These are phyloP conservation scores for Cadophora malorum DNA, from an alignment of 2,329 filamentous ascomycete species.

Conservation along the genomic window DNA sequence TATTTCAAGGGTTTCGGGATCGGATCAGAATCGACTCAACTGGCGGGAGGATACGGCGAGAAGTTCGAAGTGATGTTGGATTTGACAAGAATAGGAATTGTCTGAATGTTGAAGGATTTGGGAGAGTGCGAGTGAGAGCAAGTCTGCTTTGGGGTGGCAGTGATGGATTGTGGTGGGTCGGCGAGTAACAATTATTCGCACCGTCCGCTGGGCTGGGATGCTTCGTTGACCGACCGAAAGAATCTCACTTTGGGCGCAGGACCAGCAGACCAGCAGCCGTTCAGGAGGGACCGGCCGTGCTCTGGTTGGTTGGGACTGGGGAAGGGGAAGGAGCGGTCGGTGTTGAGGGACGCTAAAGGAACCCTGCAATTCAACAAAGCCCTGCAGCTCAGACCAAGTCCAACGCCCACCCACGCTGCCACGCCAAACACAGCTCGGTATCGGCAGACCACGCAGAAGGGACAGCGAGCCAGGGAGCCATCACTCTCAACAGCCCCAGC, in stretches of 20 bases:
- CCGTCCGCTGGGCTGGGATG: background rate
- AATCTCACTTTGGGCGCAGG: background rate
- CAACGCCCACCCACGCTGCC: too few species aligned
- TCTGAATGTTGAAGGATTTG: slow-evolving; percentile 5
- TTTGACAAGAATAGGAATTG: slow-evolving; percentile 8
- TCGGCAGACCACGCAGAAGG: background rate
- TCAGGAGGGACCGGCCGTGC: background rate
- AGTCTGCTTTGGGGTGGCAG: background rate
- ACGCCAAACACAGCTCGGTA: background rate
- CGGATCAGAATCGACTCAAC: slow-evolving; percentile 7
- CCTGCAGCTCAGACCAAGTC: background rate
- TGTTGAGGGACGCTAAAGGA: slow-evolving; percentile 19
- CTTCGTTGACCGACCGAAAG: slow-evolving; percentile 18
- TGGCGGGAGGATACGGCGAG: slow-evolving; percentile 3
- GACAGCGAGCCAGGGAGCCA: too few species aligned
- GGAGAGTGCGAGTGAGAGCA: background rate
- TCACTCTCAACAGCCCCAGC: slow-evolving; percentile 15
- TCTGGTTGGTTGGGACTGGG: slow-evolving; percentile 14
- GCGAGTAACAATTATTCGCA: slow-evolving; percentile 19
- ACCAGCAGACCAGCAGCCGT: too few species aligned
- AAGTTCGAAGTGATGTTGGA: background rate
- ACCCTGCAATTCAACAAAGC: slow-evolving; percentile 21
- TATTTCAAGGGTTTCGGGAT: slow-evolving; percentile 20
- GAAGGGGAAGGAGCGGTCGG: slow-evolving; percentile 9
- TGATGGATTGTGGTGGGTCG: slow-evolving; percentile 13